Conservation (phyloP, 768 basidiomycete species). For the Holtermanniella nyarrowii region DNA sequence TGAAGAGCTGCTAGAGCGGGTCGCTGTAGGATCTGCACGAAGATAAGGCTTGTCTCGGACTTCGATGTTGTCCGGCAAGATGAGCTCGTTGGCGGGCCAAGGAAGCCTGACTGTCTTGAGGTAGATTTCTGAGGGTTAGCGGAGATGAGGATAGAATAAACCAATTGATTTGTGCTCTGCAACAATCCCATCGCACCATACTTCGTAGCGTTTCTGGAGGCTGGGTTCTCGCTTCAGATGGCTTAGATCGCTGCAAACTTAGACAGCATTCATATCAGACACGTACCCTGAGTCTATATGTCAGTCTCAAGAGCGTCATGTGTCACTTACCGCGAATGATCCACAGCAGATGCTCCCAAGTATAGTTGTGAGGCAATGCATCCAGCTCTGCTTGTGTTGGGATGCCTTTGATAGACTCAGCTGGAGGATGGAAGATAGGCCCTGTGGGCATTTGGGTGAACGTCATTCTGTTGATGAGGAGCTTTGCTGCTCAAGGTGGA, state of each 20-base stretch:
- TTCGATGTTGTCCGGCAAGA: neutral
- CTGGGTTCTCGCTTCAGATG: slow-evolving; percentile 4
- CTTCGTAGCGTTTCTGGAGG: slow-evolving; percentile 21
- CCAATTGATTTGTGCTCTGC: slow-evolving; percentile 30
- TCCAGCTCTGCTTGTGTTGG: slow-evolving; percentile 37
- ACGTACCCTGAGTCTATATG: neutral
- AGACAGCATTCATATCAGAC: no score
- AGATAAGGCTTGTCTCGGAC: no score
- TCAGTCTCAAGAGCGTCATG: neutral
- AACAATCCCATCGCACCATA: slow-evolving; percentile 28
- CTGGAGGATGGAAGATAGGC: slow-evolving; percentile 23
- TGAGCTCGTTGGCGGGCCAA: slow-evolving; percentile 10
- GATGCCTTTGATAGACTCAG: slow-evolving; percentile 22
- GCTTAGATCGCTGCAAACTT: neutral
- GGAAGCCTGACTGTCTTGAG: slow-evolving; percentile 30
- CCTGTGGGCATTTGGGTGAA: no score
- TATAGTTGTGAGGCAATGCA: slow-evolving; percentile 33
- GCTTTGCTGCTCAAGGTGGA: no score
- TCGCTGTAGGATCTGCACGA: no score
- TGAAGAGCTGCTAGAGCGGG: no score
- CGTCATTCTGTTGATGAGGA: no score
- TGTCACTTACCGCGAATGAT: slow-evolving; percentile 15
- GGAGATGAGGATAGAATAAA: slow-evolving; percentile 7
- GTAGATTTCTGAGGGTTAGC: slow-evolving; percentile 26
- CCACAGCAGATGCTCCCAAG: slow-evolving; percentile 35